A percentile compares a stretch with the other conserved stretches of the same genome.
Conservation (phyloP, 441 rosid species). For the Sinapis alba region DNA sequence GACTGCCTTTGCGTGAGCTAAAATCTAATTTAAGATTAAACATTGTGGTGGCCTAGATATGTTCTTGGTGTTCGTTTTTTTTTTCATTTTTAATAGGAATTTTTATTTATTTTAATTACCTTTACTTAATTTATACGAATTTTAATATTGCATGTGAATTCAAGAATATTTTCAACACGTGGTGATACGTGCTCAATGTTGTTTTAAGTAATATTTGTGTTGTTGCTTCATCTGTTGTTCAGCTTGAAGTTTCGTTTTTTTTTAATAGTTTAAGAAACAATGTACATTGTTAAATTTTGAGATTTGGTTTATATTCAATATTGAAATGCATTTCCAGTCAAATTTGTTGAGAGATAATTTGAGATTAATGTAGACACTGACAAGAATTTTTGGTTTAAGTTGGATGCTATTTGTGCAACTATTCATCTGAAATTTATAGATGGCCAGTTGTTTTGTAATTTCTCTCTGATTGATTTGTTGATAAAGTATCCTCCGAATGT, state of each 20-base stretch:
- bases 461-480: background rate
- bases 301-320: slow-evolving; percentile 14
- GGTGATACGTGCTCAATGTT: background rate
- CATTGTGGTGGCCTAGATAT: slow-evolving; percentile 2
- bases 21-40: slow-evolving; percentile 14
- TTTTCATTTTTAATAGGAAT: background rate
- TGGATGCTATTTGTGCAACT: background rate
- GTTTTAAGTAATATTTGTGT: background rate
- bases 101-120: slow-evolving; percentile 2
- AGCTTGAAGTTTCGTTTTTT: background rate
- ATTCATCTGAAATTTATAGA: background rate
- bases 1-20: background rate
- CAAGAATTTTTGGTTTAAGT: background rate
- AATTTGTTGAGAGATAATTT: background rate
- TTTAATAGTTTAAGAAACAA: background rate
- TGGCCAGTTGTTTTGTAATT: background rate
- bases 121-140: background rate
- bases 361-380: background rate
- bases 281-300: background rate
- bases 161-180: slow-evolving; percentile 15
- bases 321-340: slow-evolving; percentile 18
- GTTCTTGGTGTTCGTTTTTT: slow-evolving; percentile 28
- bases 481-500: background rate
- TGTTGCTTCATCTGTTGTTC: slow-evolving; percentile 3
- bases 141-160: slow-evolving; percentile 25